Base-by-base conservation (phyloP, 2,329 filamentous ascomycete species). In the Drechslera avenae region DNA sequence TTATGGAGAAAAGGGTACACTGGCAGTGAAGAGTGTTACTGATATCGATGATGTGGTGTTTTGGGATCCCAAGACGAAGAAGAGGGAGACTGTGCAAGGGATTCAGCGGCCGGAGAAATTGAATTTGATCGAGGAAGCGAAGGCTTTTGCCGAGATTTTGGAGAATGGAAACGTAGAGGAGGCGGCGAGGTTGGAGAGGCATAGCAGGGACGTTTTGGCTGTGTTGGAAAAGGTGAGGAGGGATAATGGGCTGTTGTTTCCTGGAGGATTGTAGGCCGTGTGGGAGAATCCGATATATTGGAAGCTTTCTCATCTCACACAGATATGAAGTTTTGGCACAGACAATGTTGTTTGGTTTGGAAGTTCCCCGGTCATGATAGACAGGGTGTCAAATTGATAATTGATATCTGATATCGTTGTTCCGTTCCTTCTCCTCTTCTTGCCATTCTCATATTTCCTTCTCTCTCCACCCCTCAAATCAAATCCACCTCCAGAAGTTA, bases 81-180 rank as follows among this genome's bases (percentile, higher is more conserved):
- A 63, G 50, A 75, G 57, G 30, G 65, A 73, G 53, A 73, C 77
- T 54, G 57, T 79, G 33, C 74, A 69, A 2, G 70, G 70, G 3
- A 56, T 67, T 44, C 73, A 72, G 47, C 71, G 73, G 52, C 54
- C 52, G 2, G 56, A 52, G 26, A 68, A 75, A 45, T 59, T 78
- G 31, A 80, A 79, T 54, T 63, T 81, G 66, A 69, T 74, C 54
- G 78, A 78, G 55, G 78, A 81, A 65, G 78, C 78, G 28, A 64
- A 60, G 23, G 77, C 78, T 58, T 77, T 76, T 64, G 78, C 75
- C 43, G 63, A 75, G 45, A 76, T 78, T 23, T 70, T 81, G 30
- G 58, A 70, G 10, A 62, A 73, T 46, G 62, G 60, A 52, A 78
- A 81, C 60, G 56, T 41, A 23, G 62, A 65, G 46, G 75, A 71